phyloP scores from a whole-genome alignment of 257 asterid genomes.

The Orobanche coerulescens region DNA sequence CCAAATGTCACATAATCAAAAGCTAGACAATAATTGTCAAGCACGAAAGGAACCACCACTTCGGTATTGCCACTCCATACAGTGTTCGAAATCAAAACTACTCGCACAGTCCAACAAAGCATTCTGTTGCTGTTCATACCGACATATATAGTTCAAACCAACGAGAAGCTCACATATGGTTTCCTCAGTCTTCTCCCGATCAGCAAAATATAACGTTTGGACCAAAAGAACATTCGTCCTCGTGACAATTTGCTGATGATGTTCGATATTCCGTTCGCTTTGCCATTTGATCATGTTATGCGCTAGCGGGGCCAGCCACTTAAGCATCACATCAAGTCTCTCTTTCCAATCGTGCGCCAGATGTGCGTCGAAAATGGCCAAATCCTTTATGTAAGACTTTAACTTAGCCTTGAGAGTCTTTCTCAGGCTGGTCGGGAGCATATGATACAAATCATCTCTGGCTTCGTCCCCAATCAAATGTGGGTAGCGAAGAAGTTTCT shows the following conservation, averaged over 20 bases:
- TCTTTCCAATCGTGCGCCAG: slow-evolving; percentile 86
- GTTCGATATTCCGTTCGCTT: slow-evolving; percentile 81
- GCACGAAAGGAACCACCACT: slow-evolving; percentile 37
- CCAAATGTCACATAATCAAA: slow-evolving; percentile 9
- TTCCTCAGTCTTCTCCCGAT: slow-evolving; percentile 61
- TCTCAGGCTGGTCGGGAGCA: slow-evolving; percentile 85
- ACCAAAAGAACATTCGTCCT: slow-evolving; percentile 75
- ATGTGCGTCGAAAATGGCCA: slow-evolving; percentile 78
- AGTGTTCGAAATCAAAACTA: slow-evolving; percentile 77
- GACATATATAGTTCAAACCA: slow-evolving; percentile 76
- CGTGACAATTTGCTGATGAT: slow-evolving; percentile 73
- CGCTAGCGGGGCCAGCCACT: slow-evolving; percentile 75
- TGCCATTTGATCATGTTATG: slow-evolving; percentile 97
- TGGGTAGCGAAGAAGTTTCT: slow-evolving; percentile 75
- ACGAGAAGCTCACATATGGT: slow-evolving; percentile 70
- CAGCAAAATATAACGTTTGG: slow-evolving; percentile 79
- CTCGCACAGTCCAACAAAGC: slow-evolving; percentile 86
- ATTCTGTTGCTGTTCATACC: slow-evolving; percentile 86
- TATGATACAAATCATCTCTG: slow-evolving; percentile 78
- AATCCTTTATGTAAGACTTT: slow-evolving; percentile 46
- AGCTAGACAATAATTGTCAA: slow-evolving; percentile 21
- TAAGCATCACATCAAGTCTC: slow-evolving; percentile 47
- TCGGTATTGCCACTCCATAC: slow-evolving; percentile 65
- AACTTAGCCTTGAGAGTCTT: slow-evolving; percentile 46
- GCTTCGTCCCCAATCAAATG: slow-evolving; percentile 92